Percentiles rank a stretch among this genome's conserved stretches.
Evolutionary conservation across 306 rosid species (phyloP).

Genomic region (Quercus robur): DNA sequence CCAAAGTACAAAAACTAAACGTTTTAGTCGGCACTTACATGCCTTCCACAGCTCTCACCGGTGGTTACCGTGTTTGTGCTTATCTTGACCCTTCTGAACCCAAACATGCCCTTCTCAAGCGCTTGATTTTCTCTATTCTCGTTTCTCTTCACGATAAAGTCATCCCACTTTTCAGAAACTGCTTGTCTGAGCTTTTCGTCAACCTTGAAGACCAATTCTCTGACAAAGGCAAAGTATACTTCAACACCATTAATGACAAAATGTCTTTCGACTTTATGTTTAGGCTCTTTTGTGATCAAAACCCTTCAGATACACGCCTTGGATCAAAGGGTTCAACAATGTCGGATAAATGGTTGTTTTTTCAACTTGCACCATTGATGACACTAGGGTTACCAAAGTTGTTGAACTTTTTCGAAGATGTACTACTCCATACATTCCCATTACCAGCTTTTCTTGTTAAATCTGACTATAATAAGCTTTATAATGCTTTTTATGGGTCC

Average conservation of each 20-base stretch:
- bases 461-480: constrained; percentile 43
- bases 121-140: constrained; percentile 34
- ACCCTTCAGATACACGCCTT: constrained; percentile 24
- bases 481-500: constrained; percentile 24
- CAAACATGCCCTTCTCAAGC: constrained; percentile 39
- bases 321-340: constrained; percentile 32
- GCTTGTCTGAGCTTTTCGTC: constrained; percentile 24
- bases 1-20: too few relatives aligned
- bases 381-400: constrained; percentile 40
- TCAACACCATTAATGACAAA: too few relatives aligned
- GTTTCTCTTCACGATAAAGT: constrained; percentile 25
- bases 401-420: constrained; percentile 43
- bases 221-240: too few relatives aligned
- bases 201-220: too few relatives aligned
- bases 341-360: constrained; percentile 39
- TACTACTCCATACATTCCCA: constrained; percentile 37
- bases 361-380: constrained; percentile 11
- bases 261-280: too few relatives aligned
- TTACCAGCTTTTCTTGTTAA: constrained; percentile 48
- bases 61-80: too few relatives aligned
- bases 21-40: too few relatives aligned
- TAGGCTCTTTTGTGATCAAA: not conserved
- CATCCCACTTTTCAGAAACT: constrained; percentile 42
- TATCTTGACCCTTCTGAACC: constrained; percentile 54
- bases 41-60: too few relatives aligned